Evolutionary conservation across 768 basidiomycete species (phyloP).

Genomic region (Myochromella boudieri): DNA sequence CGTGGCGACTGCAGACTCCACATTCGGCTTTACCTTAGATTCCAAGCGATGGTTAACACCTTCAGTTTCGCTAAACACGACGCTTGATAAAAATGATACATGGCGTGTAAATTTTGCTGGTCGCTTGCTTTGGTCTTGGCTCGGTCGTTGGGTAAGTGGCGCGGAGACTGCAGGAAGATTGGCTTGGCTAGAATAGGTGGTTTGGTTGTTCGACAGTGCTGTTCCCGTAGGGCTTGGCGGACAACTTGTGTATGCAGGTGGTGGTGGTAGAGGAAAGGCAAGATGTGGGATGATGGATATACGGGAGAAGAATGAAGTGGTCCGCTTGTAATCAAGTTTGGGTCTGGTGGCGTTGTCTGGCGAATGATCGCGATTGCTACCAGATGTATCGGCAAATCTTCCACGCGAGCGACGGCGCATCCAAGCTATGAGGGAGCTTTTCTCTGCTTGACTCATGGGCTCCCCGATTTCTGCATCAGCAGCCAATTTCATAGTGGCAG

Average conservation of each 20-base stretch:
- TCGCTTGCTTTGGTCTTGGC: too few species aligned
- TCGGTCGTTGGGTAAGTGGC: too few species aligned
- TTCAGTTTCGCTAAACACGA: too few species aligned
- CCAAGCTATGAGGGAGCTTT: conserved; percentile 23
- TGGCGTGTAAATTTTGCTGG: too few species aligned
- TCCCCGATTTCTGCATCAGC: conserved; percentile 14
- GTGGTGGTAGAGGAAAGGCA: conserved; percentile 3
- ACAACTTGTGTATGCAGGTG: conserved; percentile 4
- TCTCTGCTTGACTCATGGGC: conserved; percentile 14
- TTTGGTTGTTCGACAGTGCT: too few species aligned
- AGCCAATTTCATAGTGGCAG: background rate
- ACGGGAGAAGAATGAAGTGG: conserved; percentile 14
- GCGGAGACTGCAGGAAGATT: too few species aligned
- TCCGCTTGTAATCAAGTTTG: background rate
- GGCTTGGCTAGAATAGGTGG: too few species aligned
- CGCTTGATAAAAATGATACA: too few species aligned
- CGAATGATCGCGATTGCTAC: conserved; percentile 2
- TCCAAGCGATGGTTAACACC: too few species aligned
- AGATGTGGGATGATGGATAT: conserved; percentile 15
- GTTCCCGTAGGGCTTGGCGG: background rate
- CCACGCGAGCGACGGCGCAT: conserved; percentile 28
- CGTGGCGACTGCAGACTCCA: too few species aligned
- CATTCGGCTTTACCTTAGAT: too few species aligned
- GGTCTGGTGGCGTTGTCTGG: background rate
- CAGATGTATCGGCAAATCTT: conserved; percentile 21